Evolutionary conservation across 192 early-diverging fungal genomes (phyloP).

Genomic region (Backusella tarrabulga): DNA sequence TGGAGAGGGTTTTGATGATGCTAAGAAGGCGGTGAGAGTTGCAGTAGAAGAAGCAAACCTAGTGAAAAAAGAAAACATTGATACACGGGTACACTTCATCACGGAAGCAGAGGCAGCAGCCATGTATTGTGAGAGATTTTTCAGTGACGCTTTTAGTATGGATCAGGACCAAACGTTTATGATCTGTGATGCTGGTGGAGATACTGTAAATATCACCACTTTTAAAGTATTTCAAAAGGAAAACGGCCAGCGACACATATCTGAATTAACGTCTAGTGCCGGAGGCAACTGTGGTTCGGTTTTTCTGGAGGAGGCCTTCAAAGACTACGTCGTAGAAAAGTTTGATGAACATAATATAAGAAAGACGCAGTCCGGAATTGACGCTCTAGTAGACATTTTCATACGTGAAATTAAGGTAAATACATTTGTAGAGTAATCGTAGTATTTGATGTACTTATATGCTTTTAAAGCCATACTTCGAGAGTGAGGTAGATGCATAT

Average conservation of each 20-base stretch:
- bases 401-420: slow-evolving; percentile 40
- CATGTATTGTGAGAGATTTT: slow-evolving; percentile 49
- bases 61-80: slow-evolving; percentile 35
- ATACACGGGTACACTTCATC: slow-evolving; percentile 36
- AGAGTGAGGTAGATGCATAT: slow-evolving; percentile 22
- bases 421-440: not conserved
- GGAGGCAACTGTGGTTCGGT: slow-evolving; percentile 51
- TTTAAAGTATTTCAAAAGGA: slow-evolving; percentile 40
- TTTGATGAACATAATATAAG: slow-evolving; percentile 33
- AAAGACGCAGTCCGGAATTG: slow-evolving; percentile 28
- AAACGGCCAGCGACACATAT: slow-evolving; percentile 16
- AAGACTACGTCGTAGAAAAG: slow-evolving; percentile 28
- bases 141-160: slow-evolving; percentile 38
- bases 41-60: slow-evolving; percentile 50
- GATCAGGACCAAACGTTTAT: slow-evolving; percentile 39
- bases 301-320: slow-evolving; percentile 42
- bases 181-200: slow-evolving; percentile 55
- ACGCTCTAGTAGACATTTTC: slow-evolving; percentile 37
- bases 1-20: slow-evolving; percentile 40
- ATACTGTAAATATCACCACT: slow-evolving; percentile 50
- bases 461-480: slow-evolving; percentile 42
- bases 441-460: not conserved
- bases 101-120: slow-evolving; percentile 55
- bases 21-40: slow-evolving; percentile 53
- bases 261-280: slow-evolving; percentile 51